Evolutionary conservation across 331 rosid genomes (phyloP).

Genomic region (Cucumis variabilis): DNA sequence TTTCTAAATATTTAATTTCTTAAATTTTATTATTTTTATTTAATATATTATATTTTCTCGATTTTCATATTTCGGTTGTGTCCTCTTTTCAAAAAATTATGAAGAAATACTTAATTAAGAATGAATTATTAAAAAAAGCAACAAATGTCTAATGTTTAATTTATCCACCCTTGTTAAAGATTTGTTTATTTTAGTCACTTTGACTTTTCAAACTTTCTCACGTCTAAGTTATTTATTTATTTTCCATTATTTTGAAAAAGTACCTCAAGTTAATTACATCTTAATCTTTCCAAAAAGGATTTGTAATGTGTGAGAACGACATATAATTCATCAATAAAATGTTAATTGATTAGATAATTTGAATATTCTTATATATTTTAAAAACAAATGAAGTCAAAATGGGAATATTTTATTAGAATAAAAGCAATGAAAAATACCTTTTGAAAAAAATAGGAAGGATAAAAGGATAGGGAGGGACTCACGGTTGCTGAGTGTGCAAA

Average conservation of each 20-base stretch:
- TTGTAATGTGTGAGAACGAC: neutral
- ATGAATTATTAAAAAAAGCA: too few species aligned
- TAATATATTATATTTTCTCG: too few species aligned
- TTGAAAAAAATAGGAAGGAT: too few species aligned
- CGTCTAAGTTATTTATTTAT: neutral
- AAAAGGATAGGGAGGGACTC: neutral
- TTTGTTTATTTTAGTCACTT: neutral
- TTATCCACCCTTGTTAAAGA: too few species aligned
- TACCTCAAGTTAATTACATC: neutral
- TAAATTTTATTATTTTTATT: too few species aligned
- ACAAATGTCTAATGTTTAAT: too few species aligned
- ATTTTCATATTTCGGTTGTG: too few species aligned
- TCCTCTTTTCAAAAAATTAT: too few species aligned
- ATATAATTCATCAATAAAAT: neutral
- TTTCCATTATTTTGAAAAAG: too few species aligned
- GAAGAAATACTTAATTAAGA: too few species aligned
- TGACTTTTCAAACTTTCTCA: neutral
- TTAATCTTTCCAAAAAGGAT: neutral
- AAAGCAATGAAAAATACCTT: neutral
- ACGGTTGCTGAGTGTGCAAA: neutral
- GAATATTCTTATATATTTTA: too few species aligned
- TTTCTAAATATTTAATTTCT: too few species aligned
- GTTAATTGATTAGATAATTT: neutral
- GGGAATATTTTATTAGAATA: neutral
- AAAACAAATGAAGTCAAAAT: neutral